Evolutionary conservation across 139 green algal species (phyloP).

Genomic region (Diplosphaera chodatii): DNA sequence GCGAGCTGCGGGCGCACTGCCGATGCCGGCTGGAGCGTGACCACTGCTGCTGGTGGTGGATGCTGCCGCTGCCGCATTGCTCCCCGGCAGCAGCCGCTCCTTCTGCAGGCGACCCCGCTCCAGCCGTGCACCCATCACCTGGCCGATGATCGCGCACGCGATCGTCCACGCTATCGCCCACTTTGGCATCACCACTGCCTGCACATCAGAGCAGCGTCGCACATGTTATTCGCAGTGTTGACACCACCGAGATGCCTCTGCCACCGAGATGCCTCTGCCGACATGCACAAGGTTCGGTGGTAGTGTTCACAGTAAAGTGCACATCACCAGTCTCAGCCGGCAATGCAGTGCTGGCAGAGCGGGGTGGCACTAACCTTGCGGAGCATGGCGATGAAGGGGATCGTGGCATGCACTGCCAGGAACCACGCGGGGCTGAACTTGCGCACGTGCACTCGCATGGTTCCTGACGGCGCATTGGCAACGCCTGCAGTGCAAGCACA

Average conservation of each 20-base stretch:
- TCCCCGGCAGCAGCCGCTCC: not conserved
- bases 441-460: conserved; percentile 65
- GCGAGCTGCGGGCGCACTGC: too few species aligned
- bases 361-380: conserved; percentile 56
- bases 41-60: too few species aligned
- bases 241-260: too few species aligned
- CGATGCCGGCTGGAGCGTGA: too few species aligned
- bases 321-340: too few species aligned
- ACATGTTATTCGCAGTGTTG: too few species aligned
- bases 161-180: conserved; percentile 75
- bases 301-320: too few species aligned
- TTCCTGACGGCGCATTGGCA: conserved; percentile 77
- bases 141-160: conserved; percentile 53
- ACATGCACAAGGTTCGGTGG: too few species aligned
- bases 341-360: too few species aligned
- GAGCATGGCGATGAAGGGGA: conserved; percentile 83
- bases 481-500: too few species aligned
- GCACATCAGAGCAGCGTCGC: too few species aligned
- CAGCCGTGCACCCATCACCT: conserved; percentile 45
- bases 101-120: conserved; percentile 42
- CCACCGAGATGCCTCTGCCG: too few species aligned
- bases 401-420: conserved; percentile 76
- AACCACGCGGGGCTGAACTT: conserved; percentile 88
- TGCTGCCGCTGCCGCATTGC: not conserved
- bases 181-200: conserved; percentile 71